Evolutionary conservation across 169 alveolate genomes (phyloP).

Genomic region (Cystoisospora suis): DNA sequence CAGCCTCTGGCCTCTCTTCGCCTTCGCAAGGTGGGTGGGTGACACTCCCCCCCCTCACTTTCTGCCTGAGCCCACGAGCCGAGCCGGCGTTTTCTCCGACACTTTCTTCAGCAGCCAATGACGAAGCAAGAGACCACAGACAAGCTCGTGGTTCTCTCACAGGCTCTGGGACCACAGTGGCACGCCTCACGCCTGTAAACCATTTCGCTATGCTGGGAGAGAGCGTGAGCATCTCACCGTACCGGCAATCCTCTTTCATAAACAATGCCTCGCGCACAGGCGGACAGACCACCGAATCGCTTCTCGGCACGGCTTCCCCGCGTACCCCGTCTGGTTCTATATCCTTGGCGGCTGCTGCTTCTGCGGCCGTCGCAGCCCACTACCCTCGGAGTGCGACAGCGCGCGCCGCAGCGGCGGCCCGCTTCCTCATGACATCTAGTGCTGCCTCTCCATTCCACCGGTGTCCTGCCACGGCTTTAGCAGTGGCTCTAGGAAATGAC

Average conservation of each 20-base stretch:
- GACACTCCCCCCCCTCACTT: neutral
- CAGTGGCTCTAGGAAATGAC: slow-evolving; percentile 33
- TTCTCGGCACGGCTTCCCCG: neutral
- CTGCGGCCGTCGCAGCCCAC: slow-evolving; percentile 1
- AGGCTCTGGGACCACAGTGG: too few species aligned
- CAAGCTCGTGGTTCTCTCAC: too few species aligned
- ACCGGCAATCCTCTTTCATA: neutral
- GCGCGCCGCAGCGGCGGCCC: slow-evolving; percentile 37
- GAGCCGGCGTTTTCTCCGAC: neutral
- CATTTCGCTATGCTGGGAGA: too few species aligned
- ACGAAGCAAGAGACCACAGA: too few species aligned
- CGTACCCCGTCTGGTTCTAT: neutral
- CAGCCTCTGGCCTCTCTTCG: neutral
- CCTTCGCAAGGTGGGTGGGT: neutral
- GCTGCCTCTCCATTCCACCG: slow-evolving; percentile 35
- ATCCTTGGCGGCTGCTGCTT: neutral
- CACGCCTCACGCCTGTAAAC: too few species aligned
- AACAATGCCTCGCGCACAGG: neutral
- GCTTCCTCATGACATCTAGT: slow-evolving; percentile 5
- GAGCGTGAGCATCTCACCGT: too few species aligned
- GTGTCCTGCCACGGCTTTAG: slow-evolving; percentile 43
- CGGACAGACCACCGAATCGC: neutral
- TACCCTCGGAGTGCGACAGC: slow-evolving; percentile 15
- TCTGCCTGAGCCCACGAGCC: neutral
- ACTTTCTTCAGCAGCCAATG: too few species aligned